Conservation (phyloP, 2,329 filamentous ascomycete genomes). For the Torrubiellomyces zombiae region DNA sequence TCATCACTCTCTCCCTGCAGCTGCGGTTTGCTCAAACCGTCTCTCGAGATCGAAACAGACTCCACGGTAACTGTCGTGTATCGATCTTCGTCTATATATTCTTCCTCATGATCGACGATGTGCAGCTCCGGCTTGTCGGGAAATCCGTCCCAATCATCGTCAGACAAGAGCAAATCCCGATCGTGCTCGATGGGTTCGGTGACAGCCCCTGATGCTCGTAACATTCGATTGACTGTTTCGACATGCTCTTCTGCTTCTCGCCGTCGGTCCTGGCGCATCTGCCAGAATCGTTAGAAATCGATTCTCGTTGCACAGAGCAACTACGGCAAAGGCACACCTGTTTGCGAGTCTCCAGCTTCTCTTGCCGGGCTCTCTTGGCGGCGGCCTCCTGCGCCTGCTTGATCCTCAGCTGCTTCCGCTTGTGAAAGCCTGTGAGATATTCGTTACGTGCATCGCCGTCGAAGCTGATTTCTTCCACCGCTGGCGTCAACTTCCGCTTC, state of each 20-base stretch:
- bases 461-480: constrained; percentile 70
- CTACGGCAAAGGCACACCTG: constrained; percentile 41
- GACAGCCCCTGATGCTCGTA: constrained; percentile 40
- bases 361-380: constrained; percentile 58
- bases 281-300: not conserved
- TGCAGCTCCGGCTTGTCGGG: constrained; percentile 30
- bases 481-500: constrained; percentile 43
- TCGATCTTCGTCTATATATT: constrained; percentile 92
- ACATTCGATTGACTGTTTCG: constrained; percentile 52
- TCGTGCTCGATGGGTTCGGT: constrained; percentile 22
- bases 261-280: constrained; percentile 75
- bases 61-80: constrained; percentile 93
- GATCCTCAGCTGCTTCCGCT: constrained; percentile 73
- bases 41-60: constrained; percentile 62
- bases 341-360: constrained; percentile 56
- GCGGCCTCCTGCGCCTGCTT: constrained; percentile 76
- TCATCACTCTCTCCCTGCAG: constrained; percentile 19
- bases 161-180: constrained; percentile 20
- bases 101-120: constrained; percentile 65
- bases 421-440: constrained; percentile 91
- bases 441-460: constrained; percentile 65
- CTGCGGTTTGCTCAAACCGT: constrained; percentile 46
- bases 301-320: not conserved
- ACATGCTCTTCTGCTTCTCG: constrained; percentile 72
- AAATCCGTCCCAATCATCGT: constrained; percentile 50